These are phyloP conservation scores for Vicia sativa DNA, from an alignment of 306 rosid genomes.

Conservation along the genomic window DNA sequence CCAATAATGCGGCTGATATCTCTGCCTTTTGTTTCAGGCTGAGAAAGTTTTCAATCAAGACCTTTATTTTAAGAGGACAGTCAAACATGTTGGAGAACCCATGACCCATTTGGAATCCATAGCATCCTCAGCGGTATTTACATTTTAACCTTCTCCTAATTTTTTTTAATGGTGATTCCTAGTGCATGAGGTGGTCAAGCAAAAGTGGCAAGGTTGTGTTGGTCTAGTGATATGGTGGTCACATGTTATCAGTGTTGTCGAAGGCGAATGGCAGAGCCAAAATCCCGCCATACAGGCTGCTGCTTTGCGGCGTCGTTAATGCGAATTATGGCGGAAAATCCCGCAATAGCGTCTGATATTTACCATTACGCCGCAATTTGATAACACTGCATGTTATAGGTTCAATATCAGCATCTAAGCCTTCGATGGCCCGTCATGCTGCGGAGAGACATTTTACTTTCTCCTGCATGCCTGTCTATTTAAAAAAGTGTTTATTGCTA, in stretches of 20 bases:
- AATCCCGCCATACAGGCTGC: no score
- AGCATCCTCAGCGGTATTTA: conserved; percentile 91
- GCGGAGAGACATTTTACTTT: conserved; percentile 15
- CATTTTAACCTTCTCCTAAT: conserved; percentile 18
- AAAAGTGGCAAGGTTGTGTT: not conserved
- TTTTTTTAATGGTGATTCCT: conserved; percentile 20
- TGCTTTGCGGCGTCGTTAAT: no score
- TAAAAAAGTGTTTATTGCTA: not conserved
- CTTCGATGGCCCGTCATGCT: not conserved
- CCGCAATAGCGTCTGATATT: no score
- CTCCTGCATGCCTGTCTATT: not conserved
- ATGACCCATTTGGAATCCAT: conserved; percentile 99
- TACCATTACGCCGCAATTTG: no score
- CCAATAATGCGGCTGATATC: conserved; percentile 33
- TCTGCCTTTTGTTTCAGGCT: conserved; percentile 53
- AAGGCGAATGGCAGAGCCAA: no score
- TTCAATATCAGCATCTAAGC: conserved; percentile 11
- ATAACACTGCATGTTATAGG: conserved; percentile 1
- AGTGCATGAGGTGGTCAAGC: conserved; percentile 25
- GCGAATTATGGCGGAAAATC: no score
- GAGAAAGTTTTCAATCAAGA: conserved; percentile 99
- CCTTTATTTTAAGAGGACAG: conserved; percentile 88
- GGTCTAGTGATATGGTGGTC: conserved; percentile 22
- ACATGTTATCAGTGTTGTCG: no score
- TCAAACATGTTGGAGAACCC: conserved; percentile 94